Evolutionary conservation across 2,329 filamentous ascomycete genomes (phyloP).

Genomic region (Cercospora zeina): DNA sequence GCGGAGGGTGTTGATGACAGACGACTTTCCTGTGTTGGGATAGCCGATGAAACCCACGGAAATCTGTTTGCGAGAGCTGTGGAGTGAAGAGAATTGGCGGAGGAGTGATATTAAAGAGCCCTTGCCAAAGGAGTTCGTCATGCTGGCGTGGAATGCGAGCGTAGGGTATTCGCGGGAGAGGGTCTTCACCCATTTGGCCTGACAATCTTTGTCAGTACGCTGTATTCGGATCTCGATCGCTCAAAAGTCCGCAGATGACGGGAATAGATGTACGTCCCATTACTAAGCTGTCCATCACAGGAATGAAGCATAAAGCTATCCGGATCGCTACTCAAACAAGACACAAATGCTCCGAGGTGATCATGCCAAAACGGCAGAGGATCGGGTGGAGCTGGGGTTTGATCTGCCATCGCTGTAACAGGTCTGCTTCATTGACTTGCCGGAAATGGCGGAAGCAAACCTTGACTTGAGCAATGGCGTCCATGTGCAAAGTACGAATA

Average conservation of each 20-base stretch:
- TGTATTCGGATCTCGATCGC: neutral
- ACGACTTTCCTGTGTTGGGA: slow-evolving; percentile 93
- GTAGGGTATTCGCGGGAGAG: slow-evolving; percentile 92
- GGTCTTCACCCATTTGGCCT: slow-evolving; percentile 90
- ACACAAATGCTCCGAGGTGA: slow-evolving; percentile 70
- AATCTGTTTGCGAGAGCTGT: slow-evolving; percentile 90
- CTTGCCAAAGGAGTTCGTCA: slow-evolving; percentile 96
- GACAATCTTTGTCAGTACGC: slow-evolving; percentile 29
- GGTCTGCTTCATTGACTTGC: slow-evolving; percentile 72
- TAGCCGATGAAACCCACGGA: slow-evolving; percentile 87
- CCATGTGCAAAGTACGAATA: slow-evolving; percentile 33
- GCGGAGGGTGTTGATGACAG: slow-evolving; percentile 92
- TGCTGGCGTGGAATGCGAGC: slow-evolving; percentile 88
- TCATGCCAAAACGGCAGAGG: slow-evolving; percentile 84
- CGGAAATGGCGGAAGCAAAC: slow-evolving; percentile 63
- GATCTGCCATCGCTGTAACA: slow-evolving; percentile 99
- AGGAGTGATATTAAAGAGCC: slow-evolving; percentile 89
- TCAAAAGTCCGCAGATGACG: slow-evolving; percentile 23
- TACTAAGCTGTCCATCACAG: slow-evolving; percentile 95
- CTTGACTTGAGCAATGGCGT: slow-evolving; percentile 87
- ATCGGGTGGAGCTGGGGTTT: slow-evolving; percentile 67
- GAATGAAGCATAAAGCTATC: slow-evolving; percentile 60
- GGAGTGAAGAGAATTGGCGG: slow-evolving; percentile 86
- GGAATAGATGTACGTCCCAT: slow-evolving; percentile 80
- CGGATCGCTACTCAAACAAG: slow-evolving; percentile 97